Conservation (phyloP, 2,329 filamentous ascomycete genomes). For the Cercospora beticola region DNA sequence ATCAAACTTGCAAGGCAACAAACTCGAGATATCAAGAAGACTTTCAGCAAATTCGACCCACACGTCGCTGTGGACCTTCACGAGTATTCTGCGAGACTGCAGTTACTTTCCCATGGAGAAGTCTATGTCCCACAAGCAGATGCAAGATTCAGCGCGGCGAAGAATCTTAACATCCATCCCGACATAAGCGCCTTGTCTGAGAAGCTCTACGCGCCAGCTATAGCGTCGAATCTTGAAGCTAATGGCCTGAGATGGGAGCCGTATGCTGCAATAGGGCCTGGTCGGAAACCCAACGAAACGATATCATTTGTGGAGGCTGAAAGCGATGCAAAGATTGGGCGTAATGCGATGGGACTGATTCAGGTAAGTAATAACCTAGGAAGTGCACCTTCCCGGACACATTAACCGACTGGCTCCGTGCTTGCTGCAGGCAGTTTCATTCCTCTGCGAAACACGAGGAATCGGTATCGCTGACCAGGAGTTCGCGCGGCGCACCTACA, state of each 20-base stretch:
- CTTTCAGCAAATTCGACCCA: conserved; percentile 36
- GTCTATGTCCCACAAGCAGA: conserved; percentile 40
- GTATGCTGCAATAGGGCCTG: conserved; percentile 33
- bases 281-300: conserved; percentile 26
- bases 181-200: conserved; percentile 39
- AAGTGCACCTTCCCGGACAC: neutral
- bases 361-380: neutral
- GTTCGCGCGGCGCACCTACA: conserved; percentile 37
- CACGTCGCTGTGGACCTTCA: conserved; percentile 41
- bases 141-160: conserved; percentile 39
- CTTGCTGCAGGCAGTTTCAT: conserved; percentile 35
- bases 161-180: conserved; percentile 41
- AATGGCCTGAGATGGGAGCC: conserved; percentile 38
- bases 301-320: conserved; percentile 38
- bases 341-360: conserved; percentile 41
- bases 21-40: conserved; percentile 38
- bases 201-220: conserved; percentile 37
- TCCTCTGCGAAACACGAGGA: conserved; percentile 40
- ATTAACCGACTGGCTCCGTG: neutral
- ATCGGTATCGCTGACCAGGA: conserved; percentile 40
- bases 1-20: conserved; percentile 40
- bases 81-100: conserved; percentile 35
- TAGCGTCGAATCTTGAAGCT: conserved; percentile 34
- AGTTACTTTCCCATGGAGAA: conserved; percentile 27
- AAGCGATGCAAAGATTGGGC: conserved; percentile 40